phyloP scores from a whole-genome alignment of 768 basidiomycete species.

The Thelephora aurantiotincta region DNA sequence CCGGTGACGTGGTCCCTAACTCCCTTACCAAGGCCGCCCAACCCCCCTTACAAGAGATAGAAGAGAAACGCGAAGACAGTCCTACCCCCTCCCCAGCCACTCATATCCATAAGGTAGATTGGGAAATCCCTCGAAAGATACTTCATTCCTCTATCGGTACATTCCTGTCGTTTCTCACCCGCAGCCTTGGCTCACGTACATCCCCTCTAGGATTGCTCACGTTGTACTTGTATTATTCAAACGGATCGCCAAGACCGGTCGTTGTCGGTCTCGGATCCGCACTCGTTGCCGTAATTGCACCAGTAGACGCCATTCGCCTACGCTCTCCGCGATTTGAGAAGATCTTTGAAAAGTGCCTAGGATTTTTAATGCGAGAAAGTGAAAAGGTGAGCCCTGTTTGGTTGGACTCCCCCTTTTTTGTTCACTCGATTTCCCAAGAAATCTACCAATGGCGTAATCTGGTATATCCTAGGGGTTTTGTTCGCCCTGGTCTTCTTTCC shows the following conservation, averaged over 20 bases:
- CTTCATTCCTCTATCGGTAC: slow-evolving; percentile 82
- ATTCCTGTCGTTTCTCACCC: slow-evolving; percentile 7
- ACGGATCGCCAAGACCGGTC: slow-evolving; percentile 35
- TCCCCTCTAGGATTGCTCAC: slow-evolving; percentile 43
- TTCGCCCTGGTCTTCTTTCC: slow-evolving; percentile 66
- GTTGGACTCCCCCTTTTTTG: not conserved
- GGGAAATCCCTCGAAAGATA: slow-evolving; percentile 83
- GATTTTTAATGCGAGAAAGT: slow-evolving; percentile 82
- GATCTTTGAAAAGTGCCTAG: slow-evolving; percentile 55
- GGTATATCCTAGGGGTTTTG: slow-evolving; percentile 84
- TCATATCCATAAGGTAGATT: slow-evolving; percentile 32
- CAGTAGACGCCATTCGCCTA: slow-evolving; percentile 68
- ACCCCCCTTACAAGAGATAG: not conserved
- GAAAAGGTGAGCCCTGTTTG: slow-evolving; percentile 43
- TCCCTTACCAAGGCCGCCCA: not conserved
- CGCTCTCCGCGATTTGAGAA: slow-evolving; percentile 47
- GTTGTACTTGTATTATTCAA: slow-evolving; percentile 38
- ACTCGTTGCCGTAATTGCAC: slow-evolving; percentile 44
- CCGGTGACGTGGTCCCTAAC: not conserved
- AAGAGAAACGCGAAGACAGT: not conserved
- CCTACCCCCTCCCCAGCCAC: not conserved
- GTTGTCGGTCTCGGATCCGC: slow-evolving; percentile 49
- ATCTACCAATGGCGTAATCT: slow-evolving; percentile 74
- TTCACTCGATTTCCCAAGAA: slow-evolving; percentile 22
- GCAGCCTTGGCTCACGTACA: slow-evolving; percentile 1